Conservation (phyloP, 2,329 filamentous ascomycete genomes). For the Colletotrichum salicis region DNA sequence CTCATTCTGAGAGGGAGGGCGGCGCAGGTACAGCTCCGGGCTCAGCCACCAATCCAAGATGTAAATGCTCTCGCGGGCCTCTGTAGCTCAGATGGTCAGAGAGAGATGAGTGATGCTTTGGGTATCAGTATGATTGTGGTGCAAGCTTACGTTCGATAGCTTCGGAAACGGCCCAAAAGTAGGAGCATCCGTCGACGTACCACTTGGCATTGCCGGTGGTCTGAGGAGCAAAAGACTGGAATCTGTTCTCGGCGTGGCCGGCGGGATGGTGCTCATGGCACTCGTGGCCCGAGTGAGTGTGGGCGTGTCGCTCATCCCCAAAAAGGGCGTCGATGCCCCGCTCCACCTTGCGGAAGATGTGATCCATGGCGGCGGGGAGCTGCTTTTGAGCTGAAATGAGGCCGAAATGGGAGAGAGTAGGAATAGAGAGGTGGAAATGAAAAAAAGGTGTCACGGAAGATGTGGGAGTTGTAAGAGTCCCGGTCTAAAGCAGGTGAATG, state of each 20-base stretch:
- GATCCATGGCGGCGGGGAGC: conserved; percentile 45
- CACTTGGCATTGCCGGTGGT: conserved; percentile 83
- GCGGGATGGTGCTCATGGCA: conserved; percentile 55
- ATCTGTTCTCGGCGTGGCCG: conserved; percentile 62
- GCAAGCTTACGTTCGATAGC: conserved; percentile 71
- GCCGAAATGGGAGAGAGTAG: not conserved
- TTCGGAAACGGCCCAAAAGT: conserved; percentile 86
- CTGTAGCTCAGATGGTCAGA: conserved; percentile 47
- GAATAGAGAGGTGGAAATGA: not conserved
- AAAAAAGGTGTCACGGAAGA: not conserved
- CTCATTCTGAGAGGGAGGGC: conserved; percentile 84
- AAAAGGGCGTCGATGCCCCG: conserved; percentile 52
- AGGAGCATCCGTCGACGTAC: conserved; percentile 86
- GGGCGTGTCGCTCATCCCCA: conserved; percentile 55
- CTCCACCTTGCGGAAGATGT: conserved; percentile 57
- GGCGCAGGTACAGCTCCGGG: conserved; percentile 86
- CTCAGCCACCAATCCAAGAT: conserved; percentile 93
- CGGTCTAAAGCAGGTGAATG: not conserved
- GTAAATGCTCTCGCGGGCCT: conserved; percentile 80
- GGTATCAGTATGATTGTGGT: too few relatives aligned
- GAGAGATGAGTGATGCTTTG: not conserved
- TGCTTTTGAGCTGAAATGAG: not conserved
- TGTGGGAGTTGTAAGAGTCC: not conserved
- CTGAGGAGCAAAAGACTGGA: conserved; percentile 77
- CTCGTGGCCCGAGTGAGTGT: conserved; percentile 53